Conservation (phyloP, 2,329 filamentous ascomycete genomes). For the Penicillium aurantiogriseum region DNA sequence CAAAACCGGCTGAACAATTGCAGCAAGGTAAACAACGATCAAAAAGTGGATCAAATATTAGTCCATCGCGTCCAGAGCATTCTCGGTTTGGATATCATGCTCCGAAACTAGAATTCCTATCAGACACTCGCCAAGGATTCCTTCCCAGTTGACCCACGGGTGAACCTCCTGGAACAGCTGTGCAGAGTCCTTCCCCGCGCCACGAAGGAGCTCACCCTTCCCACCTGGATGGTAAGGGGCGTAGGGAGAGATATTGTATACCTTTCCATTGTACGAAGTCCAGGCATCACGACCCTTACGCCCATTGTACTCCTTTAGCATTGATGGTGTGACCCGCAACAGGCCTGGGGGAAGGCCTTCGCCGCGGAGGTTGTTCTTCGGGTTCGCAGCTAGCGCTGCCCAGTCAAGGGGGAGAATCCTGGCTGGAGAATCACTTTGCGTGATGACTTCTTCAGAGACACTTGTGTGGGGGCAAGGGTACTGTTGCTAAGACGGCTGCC, state of each 20-base stretch:
- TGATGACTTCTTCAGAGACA: slow-evolving; percentile 49
- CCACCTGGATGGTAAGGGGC: slow-evolving; percentile 86
- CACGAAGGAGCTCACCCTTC: slow-evolving; percentile 59
- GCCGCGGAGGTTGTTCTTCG: slow-evolving; percentile 66
- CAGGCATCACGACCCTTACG: slow-evolving; percentile 83
- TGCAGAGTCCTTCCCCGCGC: slow-evolving; percentile 65
- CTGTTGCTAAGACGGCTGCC: slow-evolving; percentile 44
- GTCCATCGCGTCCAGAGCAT: slow-evolving; percentile 59
- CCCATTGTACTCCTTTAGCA: slow-evolving; percentile 76
- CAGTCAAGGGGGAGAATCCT: slow-evolving; percentile 92
- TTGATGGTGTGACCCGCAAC: slow-evolving; percentile 76
- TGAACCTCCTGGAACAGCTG: slow-evolving; percentile 64
- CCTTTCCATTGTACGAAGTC: slow-evolving; percentile 83
- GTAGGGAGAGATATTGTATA: slow-evolving; percentile 93
- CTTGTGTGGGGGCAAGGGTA: slow-evolving; percentile 42
- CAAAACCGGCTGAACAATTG: not conserved
- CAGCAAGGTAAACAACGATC: not conserved
- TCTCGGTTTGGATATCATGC: slow-evolving; percentile 41
- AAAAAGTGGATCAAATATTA: slow-evolving; percentile 34
- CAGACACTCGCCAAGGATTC: slow-evolving; percentile 60
- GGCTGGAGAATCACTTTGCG: slow-evolving; percentile 74
- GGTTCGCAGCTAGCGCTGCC: slow-evolving; percentile 70
- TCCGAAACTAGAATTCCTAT: slow-evolving; percentile 62
- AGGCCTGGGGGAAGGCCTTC: slow-evolving; percentile 49
- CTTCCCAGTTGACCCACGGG: slow-evolving; percentile 69